Percentiles rank a stretch among this genome's conserved stretches.
These are phyloP conservation scores for Solanum dulcamara DNA, from an alignment of 257 asterid species.

Conservation along the genomic window DNA sequence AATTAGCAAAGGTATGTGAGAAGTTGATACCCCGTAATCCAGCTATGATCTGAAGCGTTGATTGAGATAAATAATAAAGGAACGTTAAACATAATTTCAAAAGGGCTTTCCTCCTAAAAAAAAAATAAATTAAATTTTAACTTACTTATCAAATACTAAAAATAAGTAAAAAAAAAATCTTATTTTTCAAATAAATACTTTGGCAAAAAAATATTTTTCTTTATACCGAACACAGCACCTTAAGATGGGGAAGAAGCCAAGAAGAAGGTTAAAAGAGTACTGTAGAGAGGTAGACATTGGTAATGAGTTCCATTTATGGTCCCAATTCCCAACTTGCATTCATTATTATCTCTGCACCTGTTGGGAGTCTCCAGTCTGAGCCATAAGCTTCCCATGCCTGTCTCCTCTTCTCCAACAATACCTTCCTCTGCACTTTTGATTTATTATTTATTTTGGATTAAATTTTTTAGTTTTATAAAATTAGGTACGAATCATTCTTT, in stretches of 20 bases:
- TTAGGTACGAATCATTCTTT: no score
- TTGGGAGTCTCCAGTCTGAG: not conserved
- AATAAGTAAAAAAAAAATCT: no score
- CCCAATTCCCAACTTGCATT: slow-evolving; percentile 1
- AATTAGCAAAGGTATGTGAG: no score
- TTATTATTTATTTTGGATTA: no score
- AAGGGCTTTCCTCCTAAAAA: no score
- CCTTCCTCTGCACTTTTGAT: not conserved
- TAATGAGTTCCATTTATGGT: not conserved
- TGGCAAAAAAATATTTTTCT: not conserved
- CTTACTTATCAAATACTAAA: not conserved
- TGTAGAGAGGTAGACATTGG: not conserved
- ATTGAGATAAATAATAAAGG: no score
- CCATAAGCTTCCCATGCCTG: not conserved
- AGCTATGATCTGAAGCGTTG: no score
- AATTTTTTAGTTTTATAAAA: no score
- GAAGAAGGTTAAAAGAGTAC: not conserved
- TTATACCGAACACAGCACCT: fast-evolving
- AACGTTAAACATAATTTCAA: no score
- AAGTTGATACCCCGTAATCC: no score
- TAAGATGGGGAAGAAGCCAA: not conserved
- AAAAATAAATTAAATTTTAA: no score
- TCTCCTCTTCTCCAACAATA: not conserved
- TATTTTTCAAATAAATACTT: fast-evolving
- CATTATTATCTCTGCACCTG: not conserved